Conservation (phyloP, 2,329 filamentous ascomycete species). For the Pseudocercospora musae region DNA sequence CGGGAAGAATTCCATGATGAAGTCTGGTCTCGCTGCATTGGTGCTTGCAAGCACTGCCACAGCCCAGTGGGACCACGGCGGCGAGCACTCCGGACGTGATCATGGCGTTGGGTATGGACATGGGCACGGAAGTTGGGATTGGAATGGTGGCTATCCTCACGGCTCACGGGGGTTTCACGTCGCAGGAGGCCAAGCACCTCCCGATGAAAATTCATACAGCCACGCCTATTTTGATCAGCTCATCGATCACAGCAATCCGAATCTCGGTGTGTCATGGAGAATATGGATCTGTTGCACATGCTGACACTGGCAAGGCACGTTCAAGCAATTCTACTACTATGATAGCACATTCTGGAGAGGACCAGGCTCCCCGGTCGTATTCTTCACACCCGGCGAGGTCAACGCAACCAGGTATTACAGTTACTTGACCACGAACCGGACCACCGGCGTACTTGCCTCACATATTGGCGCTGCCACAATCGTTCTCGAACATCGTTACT, state of each 20-base stretch:
- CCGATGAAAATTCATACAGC: constrained; percentile 2
- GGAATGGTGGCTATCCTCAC: constrained; percentile 14
- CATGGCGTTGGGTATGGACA: neutral
- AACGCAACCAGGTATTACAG: constrained; percentile 47
- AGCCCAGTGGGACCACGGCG: constrained; percentile 3
- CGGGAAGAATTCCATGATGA: neutral
- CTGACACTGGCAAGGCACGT: constrained; percentile 42
- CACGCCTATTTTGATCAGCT: constrained; percentile 51
- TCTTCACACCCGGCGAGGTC: constrained; percentile 48
- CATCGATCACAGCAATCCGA: constrained; percentile 57
- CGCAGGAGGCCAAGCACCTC: constrained; percentile 9
- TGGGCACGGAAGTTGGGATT: constrained; percentile 11
- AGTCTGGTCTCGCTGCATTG: neutral
- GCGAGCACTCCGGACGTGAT: neutral
- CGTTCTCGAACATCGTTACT: constrained; percentile 59
- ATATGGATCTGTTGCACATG: neutral
- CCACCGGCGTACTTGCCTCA: constrained; percentile 52
- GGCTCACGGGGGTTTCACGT: constrained; percentile 10
- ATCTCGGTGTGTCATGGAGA: constrained; percentile 28
- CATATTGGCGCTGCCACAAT: constrained; percentile 54
- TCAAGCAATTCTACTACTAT: constrained; percentile 55
- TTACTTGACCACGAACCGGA: constrained; percentile 51
- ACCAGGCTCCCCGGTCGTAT: constrained; percentile 50
- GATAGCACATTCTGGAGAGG: constrained; percentile 52
- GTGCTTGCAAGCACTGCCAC: neutral